phyloP scores from a whole-genome alignment of 2,329 filamentous ascomycete genomes.

The Fusarium sp. region DNA sequence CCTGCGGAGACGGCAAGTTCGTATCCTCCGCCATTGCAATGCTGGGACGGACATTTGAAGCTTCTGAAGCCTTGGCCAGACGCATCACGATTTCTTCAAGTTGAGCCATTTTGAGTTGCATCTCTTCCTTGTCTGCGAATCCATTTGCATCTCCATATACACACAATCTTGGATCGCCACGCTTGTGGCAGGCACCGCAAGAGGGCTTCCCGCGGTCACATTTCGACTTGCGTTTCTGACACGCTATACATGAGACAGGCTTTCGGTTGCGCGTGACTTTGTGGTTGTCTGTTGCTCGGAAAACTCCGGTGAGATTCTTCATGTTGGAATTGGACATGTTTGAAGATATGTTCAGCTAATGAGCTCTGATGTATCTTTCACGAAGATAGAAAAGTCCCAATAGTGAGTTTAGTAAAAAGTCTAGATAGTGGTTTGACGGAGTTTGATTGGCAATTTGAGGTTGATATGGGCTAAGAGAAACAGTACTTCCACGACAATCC shows the following conservation, averaged over 20 bases:
- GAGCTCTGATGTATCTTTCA: neutral
- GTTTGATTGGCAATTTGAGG: neutral
- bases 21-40: neutral
- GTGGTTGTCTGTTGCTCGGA: slow-evolving; percentile 49
- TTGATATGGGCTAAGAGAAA: neutral
- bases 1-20: neutral
- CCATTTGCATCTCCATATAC: slow-evolving; percentile 44
- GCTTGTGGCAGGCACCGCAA: slow-evolving; percentile 54
- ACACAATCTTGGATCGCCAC: slow-evolving; percentile 50
- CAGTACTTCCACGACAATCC: neutral
- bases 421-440: neutral
- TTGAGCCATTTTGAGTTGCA: slow-evolving; percentile 52
- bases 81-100: slow-evolving; percentile 56
- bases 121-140: slow-evolving; percentile 45
- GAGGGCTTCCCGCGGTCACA: slow-evolving; percentile 54
- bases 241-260: slow-evolving; percentile 55
- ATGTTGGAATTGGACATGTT: slow-evolving; percentile 40
- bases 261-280: slow-evolving; percentile 54
- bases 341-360: neutral
- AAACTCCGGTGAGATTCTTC: slow-evolving; percentile 47
- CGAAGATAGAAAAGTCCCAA: neutral
- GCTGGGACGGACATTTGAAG: neutral
- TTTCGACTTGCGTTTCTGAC: slow-evolving; percentile 56
- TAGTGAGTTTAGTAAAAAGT: neutral
- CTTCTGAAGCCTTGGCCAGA: slow-evolving; percentile 42